Evolutionary conservation across 2,329 filamentous ascomycete species (phyloP), one percentile per base, ranked within the genome.

Genomic region (Hypoxylon sp.): DNA sequence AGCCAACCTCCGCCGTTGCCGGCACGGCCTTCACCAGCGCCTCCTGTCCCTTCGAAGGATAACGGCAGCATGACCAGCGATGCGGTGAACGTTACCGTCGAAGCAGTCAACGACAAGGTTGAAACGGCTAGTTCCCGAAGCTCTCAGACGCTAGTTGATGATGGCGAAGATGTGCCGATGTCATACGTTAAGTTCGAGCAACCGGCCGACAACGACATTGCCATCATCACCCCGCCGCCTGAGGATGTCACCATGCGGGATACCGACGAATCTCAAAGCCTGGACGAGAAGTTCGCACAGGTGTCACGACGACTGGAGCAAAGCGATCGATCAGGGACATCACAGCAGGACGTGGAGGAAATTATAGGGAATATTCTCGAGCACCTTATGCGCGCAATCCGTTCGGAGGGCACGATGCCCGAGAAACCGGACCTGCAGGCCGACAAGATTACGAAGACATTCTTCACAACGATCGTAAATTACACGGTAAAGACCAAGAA

Each of bases 261-360:
- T 27, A 21, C 45, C 7, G 45, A 55, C 4, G 67, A 68, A 13
- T 46, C 66, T 9, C 69, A 74, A 38, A 76, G 76, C 3, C 67
- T 83, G 10, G 79, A 83, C 18, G 71, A 80, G 45, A 78, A 78
- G 49, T 78, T 83, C 8, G 57, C 64, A 7, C 58, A 67, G 13
- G 66, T 73, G 0, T 68, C 74, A 73, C 41, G 76, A 69, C 52
- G 80, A 75, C 4, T 76, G 78, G 21, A 80, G 78, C 66, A 77
- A 75, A 67, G 78, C 76, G 69, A 77, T 62, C 78, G 68, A 26
- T 79, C 79, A 8, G 82, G 82, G 2, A 84, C 82, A 0, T 80
- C 91, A 27, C 95, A 99, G 70, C 93, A 99, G 75, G 95, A 99
- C 75, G 94, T 97, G 3, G 92, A 92, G 10, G 95, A 99, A 74